Evolutionary conservation across 1,284 basidiomycete genomes (phyloP).

Genomic region (Mycena citricolor): DNA sequence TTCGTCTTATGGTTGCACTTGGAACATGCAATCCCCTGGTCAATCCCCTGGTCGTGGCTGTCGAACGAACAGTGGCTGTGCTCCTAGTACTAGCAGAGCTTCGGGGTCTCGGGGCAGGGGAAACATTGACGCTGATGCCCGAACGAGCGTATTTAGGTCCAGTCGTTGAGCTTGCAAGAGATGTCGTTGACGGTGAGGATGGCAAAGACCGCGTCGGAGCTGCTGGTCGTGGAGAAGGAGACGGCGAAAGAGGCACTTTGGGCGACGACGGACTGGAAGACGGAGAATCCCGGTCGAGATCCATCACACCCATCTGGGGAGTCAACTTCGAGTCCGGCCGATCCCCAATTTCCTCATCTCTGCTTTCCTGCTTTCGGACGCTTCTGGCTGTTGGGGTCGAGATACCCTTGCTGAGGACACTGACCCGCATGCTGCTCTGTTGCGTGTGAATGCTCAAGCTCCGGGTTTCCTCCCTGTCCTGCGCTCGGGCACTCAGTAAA

Average conservation of each 20-base stretch:
- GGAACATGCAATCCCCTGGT: no score
- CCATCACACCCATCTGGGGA: slow-evolving; percentile 30
- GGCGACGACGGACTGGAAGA: no score
- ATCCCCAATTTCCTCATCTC: slow-evolving; percentile 4
- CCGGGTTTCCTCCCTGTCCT: slow-evolving; percentile 14
- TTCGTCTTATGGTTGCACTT: slow-evolving; percentile 15
- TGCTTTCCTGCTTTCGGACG: slow-evolving; percentile 3
- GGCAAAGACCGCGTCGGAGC: no score
- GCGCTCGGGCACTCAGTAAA: slow-evolving; percentile 6
- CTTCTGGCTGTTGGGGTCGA: slow-evolving; percentile 22
- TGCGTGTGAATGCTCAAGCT: slow-evolving; percentile 23
- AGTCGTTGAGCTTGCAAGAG: background rate
- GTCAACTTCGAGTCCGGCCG: slow-evolving; percentile 71
- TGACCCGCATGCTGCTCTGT: slow-evolving; percentile 47
- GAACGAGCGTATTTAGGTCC: slow-evolving; percentile 14
- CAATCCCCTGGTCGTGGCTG: slow-evolving; percentile 23
- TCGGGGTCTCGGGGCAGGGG: slow-evolving; percentile 14
- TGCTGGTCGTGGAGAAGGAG: no score
- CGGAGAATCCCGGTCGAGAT: no score
- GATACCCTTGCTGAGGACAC: slow-evolving; percentile 52
- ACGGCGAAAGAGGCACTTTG: slow-evolving; percentile 13
- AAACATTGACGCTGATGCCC: slow-evolving; percentile 11
- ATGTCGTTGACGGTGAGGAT: no score
- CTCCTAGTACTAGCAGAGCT: slow-evolving; percentile 18
- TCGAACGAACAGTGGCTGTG: slow-evolving; percentile 26